A percentile compares a stretch with the other conserved stretches of the same genome.
These are phyloP conservation scores for Carex arenaria DNA, from an alignment of 202 grass and related monocot species.

Conservation along the genomic window DNA sequence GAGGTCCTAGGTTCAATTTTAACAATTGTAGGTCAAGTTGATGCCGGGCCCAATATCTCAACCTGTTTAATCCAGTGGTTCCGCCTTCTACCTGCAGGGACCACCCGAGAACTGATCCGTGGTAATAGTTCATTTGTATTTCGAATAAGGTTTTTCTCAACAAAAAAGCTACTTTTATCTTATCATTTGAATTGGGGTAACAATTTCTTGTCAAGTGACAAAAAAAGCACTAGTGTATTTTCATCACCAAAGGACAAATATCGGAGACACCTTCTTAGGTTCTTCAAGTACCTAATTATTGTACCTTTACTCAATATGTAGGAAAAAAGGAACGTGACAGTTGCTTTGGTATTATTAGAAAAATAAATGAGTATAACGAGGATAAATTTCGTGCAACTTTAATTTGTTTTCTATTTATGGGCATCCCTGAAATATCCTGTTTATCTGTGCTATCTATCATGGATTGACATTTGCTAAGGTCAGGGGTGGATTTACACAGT, in stretches of 20 bases:
- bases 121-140: constrained; percentile 40
- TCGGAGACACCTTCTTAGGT: not conserved
- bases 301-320: not conserved
- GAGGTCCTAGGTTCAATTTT: constrained; percentile 73
- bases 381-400: not conserved
- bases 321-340: not conserved
- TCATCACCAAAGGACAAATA: constrained; percentile 14
- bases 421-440: not conserved
- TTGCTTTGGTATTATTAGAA: not conserved
- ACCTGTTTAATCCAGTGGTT: constrained; percentile 73
- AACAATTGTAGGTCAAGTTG: constrained; percentile 56
- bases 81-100: constrained; percentile 48
- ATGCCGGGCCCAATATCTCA: constrained; percentile 43
- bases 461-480: not conserved
- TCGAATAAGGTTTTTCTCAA: not conserved
- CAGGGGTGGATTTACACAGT: too few relatives aligned
- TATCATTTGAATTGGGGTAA: not conserved
- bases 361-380: constrained; percentile 10
- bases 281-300: not conserved
- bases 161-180: not conserved
- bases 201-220: not conserved
- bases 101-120: constrained; percentile 56
- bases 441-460: not conserved
- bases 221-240: constrained; percentile 2
- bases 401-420: not conserved